Percentiles rank a stretch among this genome's conserved stretches.
phyloP scores from a whole-genome alignment of 2,329 filamentous ascomycete genomes.

The Bipolaris bicolor region DNA sequence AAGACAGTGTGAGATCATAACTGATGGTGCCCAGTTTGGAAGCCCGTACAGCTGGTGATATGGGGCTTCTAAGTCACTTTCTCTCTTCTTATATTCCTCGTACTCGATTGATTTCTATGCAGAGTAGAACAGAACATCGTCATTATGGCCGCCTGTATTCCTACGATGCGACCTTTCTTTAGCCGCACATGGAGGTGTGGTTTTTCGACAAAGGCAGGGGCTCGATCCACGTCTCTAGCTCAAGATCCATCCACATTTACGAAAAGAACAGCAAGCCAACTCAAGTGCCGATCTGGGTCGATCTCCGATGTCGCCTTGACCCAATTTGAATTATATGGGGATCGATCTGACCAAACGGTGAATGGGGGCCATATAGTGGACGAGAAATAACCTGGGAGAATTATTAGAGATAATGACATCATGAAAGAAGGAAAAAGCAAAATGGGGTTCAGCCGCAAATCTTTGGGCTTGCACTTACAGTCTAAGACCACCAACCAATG shows the following conservation, averaged over 20 bases:
- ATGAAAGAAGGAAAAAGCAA: background rate
- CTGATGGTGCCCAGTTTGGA: background rate
- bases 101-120: background rate
- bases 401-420: background rate
- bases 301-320: background rate
- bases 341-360: background rate
- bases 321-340: background rate
- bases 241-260: background rate
- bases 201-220: background rate
- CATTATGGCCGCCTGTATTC: slow-evolving; percentile 20
- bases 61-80: background rate
- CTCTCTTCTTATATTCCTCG: background rate
- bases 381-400: background rate
- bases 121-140: slow-evolving; percentile 18
- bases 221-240: background rate
- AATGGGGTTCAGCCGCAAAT: no score
- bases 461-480: no score
- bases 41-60: background rate
- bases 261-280: background rate
- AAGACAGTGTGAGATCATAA: background rate
- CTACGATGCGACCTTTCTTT: slow-evolving; percentile 18
- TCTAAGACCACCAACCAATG: no score
- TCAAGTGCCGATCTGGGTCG: background rate
- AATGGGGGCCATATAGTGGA: no score
- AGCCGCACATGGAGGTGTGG: slow-evolving; percentile 7